Evolutionary conservation across 1,284 basidiomycete species (phyloP).

Genomic region (Puccinia brachypodii): DNA sequence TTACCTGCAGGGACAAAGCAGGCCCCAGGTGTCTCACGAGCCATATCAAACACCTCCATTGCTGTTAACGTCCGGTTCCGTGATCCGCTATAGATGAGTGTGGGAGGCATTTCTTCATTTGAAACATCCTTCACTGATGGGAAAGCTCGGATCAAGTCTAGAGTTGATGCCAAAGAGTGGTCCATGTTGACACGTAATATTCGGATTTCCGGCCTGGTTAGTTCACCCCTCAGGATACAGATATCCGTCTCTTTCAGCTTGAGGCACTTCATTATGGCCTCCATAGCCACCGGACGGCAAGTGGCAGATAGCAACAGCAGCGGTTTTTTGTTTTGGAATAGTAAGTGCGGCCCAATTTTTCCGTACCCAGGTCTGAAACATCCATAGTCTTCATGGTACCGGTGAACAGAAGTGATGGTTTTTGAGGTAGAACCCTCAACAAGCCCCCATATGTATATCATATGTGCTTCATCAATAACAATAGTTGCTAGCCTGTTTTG

Average conservation of each 20-base stretch:
- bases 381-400: neutral
- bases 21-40: neutral
- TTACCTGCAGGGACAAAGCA: neutral
- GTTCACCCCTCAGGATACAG: neutral
- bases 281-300: neutral
- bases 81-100: neutral
- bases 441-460: conserved; percentile 15
- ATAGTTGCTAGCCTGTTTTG: neutral
- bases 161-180: neutral
- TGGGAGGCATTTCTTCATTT: neutral
- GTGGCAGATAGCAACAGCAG: neutral
- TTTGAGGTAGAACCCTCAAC: neutral
- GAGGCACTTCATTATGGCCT: no score
- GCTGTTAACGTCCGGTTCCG: neutral
- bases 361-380: neutral
- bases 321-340: no score
- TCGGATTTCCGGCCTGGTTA: neutral
- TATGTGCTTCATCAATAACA: conserved; percentile 15
- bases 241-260: no score
- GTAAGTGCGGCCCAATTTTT: conserved; percentile 4
- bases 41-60: neutral
- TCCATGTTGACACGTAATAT: neutral
- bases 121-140: neutral
- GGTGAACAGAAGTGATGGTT: neutral
- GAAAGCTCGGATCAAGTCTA: neutral